Base-by-base conservation (phyloP, 768 basidiomycete species). In the Rhizopogon sp. region DNA sequence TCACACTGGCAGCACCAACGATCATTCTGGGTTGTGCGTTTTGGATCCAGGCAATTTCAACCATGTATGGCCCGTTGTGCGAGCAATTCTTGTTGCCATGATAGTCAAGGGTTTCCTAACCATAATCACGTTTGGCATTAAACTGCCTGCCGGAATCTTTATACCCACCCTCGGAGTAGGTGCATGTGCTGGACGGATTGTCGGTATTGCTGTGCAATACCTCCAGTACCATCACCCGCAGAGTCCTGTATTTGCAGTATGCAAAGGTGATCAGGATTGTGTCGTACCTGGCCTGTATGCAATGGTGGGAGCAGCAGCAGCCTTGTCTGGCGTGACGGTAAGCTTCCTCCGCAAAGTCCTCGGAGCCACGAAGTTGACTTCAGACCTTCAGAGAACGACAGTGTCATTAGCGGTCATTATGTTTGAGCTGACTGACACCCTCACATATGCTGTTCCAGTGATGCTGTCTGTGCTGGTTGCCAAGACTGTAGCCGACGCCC, bases 371-470 rank as follows among this genome's bases (percentile, higher is more conserved):
- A 49, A 33, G 50, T 54, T 61, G 57, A 56, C 39, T 37, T 45
- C 17, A 35, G 37, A 20, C 54, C 47, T 56, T 37, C 56, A 90
- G 86, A 77, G 92, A 37, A 93, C 91, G 22, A 94, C 92, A 0
- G 90, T 98, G 25, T 95, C 93, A 0, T 79, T 98, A 54, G 93
- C 93, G 3, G 97, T 98, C 50, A 99, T 98, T 70, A 92, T 88
- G 76, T 93, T 98, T 65, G 96, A 98, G 65, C 76, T 98, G 41
- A 96, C 96, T 3, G 89, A 92, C 60, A 93, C 93, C 1, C 74
- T 99, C 60, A 93, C 90, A 2, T 98, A 98, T 70, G 88, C 84
- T 11, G 88, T 92, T 6, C 93, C 93, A 14, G 84, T 94, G 55
- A 94, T 94, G 92, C 71, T 95, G 42, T 76, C 84, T 14, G 82